Conservation (phyloP, 2,329 filamentous ascomycete species). For the Penicillium sp. region DNA sequence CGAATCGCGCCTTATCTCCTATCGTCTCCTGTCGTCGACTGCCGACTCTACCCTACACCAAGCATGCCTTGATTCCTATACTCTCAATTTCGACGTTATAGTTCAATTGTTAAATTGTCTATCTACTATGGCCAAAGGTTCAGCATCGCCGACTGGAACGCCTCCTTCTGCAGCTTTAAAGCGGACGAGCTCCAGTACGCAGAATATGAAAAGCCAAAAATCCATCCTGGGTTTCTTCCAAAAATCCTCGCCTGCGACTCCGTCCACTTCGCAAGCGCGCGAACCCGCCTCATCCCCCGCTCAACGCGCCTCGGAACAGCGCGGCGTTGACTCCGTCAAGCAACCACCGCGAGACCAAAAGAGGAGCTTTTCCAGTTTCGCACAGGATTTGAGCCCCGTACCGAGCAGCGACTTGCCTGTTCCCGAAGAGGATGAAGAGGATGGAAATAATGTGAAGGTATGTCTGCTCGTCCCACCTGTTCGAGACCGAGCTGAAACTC, state of each 20-base stretch:
- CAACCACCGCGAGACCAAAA: conserved; percentile 44
- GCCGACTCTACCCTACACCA: conserved; percentile 4
- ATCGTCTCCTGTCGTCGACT: conserved; percentile 4
- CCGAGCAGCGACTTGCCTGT: conserved; percentile 73
- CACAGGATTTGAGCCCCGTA: conserved; percentile 59
- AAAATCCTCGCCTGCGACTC: conserved; percentile 49
- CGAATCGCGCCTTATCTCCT: conserved; percentile 26
- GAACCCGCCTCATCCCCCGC: conserved; percentile 37
- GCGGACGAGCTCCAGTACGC: conserved; percentile 37
- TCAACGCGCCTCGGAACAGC: conserved; percentile 30
- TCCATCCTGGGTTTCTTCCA: conserved; percentile 77
- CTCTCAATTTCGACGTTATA: conserved; percentile 1
- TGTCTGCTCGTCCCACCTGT: conserved; percentile 13
- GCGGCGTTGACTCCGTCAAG: conserved; percentile 26
- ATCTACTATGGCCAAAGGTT: conserved; percentile 35
- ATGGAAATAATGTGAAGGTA: conserved; percentile 35
- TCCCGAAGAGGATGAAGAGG: conserved; percentile 57
- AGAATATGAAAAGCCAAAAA: conserved; percentile 56
- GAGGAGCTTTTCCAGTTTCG: conserved; percentile 37
- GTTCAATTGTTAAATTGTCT: conserved; percentile 2
- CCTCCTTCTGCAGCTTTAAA: conserved; percentile 36
- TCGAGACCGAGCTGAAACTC: conserved; percentile 3
- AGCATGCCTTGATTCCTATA: conserved; percentile 6
- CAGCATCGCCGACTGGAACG: conserved; percentile 36
- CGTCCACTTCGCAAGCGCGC: conserved; percentile 24